A percentile compares a stretch with the other conserved stretches of the same genome.
These are phyloP conservation scores for Zymoseptoria pseudotritici DNA, from an alignment of 2,329 filamentous ascomycete species.

Conservation along the genomic window DNA sequence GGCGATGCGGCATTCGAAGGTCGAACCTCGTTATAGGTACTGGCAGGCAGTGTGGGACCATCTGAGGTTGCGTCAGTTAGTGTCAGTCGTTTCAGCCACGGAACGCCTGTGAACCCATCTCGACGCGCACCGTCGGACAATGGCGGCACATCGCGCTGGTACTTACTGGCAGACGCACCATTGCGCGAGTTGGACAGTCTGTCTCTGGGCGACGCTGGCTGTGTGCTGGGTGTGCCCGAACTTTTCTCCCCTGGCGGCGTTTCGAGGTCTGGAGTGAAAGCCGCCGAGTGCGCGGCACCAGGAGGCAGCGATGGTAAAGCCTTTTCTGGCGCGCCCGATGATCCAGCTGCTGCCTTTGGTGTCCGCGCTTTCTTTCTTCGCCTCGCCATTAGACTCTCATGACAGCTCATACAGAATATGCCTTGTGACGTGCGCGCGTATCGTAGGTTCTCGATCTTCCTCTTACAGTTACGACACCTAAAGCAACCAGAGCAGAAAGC, in stretches of 20 bases:
- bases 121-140: conserved; percentile 27
- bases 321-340: conserved; percentile 54
- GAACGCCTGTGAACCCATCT: conserved; percentile 24
- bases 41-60: conserved; percentile 63
- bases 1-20: conserved; percentile 59
- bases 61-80: conserved; percentile 33
- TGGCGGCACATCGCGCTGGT: conserved; percentile 30
- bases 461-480: conserved; percentile 94
- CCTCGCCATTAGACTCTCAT: conserved; percentile 91
- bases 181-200: conserved; percentile 20
- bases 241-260: conserved; percentile 54
- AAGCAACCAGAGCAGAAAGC: conserved; percentile 97
- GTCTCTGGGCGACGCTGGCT: conserved; percentile 33
- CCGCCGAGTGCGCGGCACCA: conserved; percentile 56
- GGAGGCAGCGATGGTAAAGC: conserved; percentile 85
- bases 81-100: conserved; percentile 19
- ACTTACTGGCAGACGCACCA: conserved; percentile 19
- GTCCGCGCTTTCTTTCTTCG: conserved; percentile 75
- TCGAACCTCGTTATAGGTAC: conserved; percentile 69
- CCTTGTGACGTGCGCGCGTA: conserved; percentile 97
- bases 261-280: conserved; percentile 51
- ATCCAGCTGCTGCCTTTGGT: conserved; percentile 48
- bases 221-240: conserved; percentile 60
- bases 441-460: conserved; percentile 95
- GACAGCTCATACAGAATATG: conserved; percentile 98